These are phyloP conservation scores for Candida montana DNA, from an alignment of 805 yeast genomes.

Conservation along the genomic window DNA sequence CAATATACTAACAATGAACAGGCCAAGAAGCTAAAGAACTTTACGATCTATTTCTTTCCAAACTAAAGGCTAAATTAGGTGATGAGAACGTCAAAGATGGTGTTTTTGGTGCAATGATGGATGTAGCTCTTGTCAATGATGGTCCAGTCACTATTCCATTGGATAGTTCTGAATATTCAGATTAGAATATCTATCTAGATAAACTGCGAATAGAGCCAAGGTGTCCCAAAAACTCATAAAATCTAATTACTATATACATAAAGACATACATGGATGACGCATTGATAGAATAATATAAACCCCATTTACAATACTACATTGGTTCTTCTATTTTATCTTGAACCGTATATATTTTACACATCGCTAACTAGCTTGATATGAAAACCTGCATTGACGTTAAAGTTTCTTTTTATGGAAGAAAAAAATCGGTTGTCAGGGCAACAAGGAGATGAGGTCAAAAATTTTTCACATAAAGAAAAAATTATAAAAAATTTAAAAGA, in stretches of 20 bases:
- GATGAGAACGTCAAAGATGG: slow-evolving; percentile 77
- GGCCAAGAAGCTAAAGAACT: slow-evolving; percentile 48
- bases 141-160: slow-evolving; percentile 88
- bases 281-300: too few species aligned
- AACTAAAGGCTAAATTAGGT: slow-evolving; percentile 49
- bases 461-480: slow-evolving; percentile 12
- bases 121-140: slow-evolving; percentile 78
- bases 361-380: too few species aligned
- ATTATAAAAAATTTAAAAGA: slow-evolving; percentile 3
- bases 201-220: too few species aligned
- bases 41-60: slow-evolving; percentile 44
- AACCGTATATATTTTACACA: too few species aligned
- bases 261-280: too few species aligned
- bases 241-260: too few species aligned
- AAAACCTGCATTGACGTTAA: too few species aligned
- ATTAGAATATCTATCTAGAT: not conserved
- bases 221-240: too few species aligned
- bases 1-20: slow-evolving; percentile 33
- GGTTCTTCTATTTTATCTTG: not conserved
- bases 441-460: slow-evolving; percentile 16
- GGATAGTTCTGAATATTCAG: slow-evolving; percentile 45
- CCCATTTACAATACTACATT: too few species aligned
- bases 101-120: slow-evolving; percentile 96
- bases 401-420: not conserved
- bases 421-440: slow-evolving; percentile 9